phyloP scores from a whole-genome alignment of 306 rosid genomes.

The Senna siamea region DNA sequence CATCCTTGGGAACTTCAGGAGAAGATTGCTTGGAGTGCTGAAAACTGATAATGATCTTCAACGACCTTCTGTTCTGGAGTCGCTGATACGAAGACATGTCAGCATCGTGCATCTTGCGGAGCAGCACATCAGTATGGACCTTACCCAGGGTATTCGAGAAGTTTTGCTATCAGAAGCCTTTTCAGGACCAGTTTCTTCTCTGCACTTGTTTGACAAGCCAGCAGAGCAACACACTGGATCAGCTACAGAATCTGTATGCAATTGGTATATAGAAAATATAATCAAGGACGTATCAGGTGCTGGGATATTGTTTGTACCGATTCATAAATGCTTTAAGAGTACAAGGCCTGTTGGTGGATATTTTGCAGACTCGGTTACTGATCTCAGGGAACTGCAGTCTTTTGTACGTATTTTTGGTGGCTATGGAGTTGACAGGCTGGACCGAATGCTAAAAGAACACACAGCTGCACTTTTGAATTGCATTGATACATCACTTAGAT shows the following conservation, averaged over 20 bases:
- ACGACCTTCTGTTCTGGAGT: conserved; percentile 90
- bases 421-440: conserved; percentile 94
- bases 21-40: conserved; percentile 91
- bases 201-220: conserved; percentile 88
- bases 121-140: conserved; percentile 99
- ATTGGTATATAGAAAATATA: conserved; percentile 95
- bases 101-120: conserved; percentile 93
- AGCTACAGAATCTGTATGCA: conserved; percentile 87
- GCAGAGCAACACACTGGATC: conserved; percentile 88
- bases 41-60: conserved; percentile 97
- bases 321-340: conserved; percentile 94
- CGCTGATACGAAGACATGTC: conserved; percentile 80
- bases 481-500: conserved; percentile 86
- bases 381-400: conserved; percentile 82
- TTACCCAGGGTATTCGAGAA: conserved; percentile 94
- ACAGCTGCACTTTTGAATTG: conserved; percentile 98
- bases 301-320: conserved; percentile 90
- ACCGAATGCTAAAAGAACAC: conserved; percentile 94
- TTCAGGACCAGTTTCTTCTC: conserved; percentile 95
- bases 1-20: conserved; percentile 95
- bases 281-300: conserved; percentile 92
- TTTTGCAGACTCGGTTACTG: conserved; percentile 97
- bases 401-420: conserved; percentile 93
- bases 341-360: conserved; percentile 99
- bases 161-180: conserved; percentile 86